phyloP scores from a whole-genome alignment of 2,329 filamentous ascomycete species.

The Sarocladium brachiariae region DNA sequence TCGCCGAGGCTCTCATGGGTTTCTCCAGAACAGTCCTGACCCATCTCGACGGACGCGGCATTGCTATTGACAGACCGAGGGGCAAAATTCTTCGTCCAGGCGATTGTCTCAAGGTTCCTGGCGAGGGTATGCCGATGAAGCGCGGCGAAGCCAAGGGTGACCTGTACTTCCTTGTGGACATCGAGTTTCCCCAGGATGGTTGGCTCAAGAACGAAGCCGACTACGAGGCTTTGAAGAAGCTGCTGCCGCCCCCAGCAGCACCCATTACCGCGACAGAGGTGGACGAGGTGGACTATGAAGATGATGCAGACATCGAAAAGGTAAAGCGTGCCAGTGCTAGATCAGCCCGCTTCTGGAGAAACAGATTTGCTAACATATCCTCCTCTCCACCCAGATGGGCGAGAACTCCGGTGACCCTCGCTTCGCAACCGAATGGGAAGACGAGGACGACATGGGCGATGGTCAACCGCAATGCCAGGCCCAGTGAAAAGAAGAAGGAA shows the following conservation, averaged over 20 bases:
- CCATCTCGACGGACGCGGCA: slow-evolving; percentile 89
- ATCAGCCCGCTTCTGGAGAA: neutral
- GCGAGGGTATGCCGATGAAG: slow-evolving; percentile 94
- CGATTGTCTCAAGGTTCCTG: slow-evolving; percentile 76
- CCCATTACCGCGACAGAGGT: slow-evolving; percentile 65
- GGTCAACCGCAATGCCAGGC: slow-evolving; percentile 64
- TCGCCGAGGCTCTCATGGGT: slow-evolving; percentile 78
- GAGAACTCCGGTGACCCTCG: slow-evolving; percentile 63
- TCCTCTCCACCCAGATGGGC: slow-evolving; percentile 53
- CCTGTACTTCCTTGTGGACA: slow-evolving; percentile 76
- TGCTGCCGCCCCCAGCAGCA: slow-evolving; percentile 61
- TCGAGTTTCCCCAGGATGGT: slow-evolving; percentile 81
- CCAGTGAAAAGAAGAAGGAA: slow-evolving; percentile 48
- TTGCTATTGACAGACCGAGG: slow-evolving; percentile 70
- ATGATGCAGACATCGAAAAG: slow-evolving; percentile 76
- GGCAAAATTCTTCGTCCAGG: slow-evolving; percentile 78
- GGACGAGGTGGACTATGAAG: slow-evolving; percentile 83
- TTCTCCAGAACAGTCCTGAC: slow-evolving; percentile 87
- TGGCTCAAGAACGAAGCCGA: slow-evolving; percentile 71
- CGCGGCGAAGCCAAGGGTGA: slow-evolving; percentile 78
- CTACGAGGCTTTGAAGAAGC: slow-evolving; percentile 63
- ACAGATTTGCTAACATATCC: too few species aligned
- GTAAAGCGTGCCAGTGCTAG: slow-evolving; percentile 33
- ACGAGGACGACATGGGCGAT: slow-evolving; percentile 63
- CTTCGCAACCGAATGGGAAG: slow-evolving; percentile 60